A percentile compares a stretch with the other conserved stretches of the same genome.
phyloP scores from a whole-genome alignment of 441 rosid species.

The Viola pubescens region DNA sequence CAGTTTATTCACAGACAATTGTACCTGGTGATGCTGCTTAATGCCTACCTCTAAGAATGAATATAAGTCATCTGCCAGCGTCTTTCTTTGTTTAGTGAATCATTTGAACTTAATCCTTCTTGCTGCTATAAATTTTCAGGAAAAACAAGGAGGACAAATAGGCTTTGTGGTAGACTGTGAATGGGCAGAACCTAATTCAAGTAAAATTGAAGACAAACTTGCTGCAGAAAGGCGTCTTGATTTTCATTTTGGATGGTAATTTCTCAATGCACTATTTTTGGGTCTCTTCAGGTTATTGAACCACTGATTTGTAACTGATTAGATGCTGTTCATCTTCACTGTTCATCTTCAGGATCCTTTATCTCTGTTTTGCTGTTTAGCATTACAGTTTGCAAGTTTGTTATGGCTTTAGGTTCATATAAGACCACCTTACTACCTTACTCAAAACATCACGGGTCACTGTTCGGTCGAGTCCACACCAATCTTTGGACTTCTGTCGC shows the following conservation, averaged over 20 bases:
- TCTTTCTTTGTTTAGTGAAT: constrained; percentile 1
- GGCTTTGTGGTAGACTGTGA: constrained; percentile 84
- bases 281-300: not conserved
- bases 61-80: not conserved
- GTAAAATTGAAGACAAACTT: constrained; percentile 52
- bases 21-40: too few species aligned
- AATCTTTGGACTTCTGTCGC: too few species aligned
- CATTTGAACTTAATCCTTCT: constrained; percentile 9
- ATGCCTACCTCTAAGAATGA: too few species aligned
- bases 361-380: too few species aligned
- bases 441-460: too few species aligned
- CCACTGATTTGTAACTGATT: not conserved
- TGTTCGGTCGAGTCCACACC: too few species aligned
- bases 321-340: too few species aligned
- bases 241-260: constrained; percentile 94
- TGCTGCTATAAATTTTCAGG: constrained; percentile 35
- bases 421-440: too few species aligned
- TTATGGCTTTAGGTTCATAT: too few species aligned
- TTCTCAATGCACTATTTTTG: constrained; percentile 6
- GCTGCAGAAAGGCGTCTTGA: constrained; percentile 80
- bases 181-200: constrained; percentile 88
- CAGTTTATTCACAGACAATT: too few species aligned
- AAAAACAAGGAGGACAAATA: constrained; percentile 72
- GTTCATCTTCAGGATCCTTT: too few species aligned
- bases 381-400: too few species aligned